phyloP scores from a whole-genome alignment of 441 rosid species.

The Gossypium trilobum region DNA sequence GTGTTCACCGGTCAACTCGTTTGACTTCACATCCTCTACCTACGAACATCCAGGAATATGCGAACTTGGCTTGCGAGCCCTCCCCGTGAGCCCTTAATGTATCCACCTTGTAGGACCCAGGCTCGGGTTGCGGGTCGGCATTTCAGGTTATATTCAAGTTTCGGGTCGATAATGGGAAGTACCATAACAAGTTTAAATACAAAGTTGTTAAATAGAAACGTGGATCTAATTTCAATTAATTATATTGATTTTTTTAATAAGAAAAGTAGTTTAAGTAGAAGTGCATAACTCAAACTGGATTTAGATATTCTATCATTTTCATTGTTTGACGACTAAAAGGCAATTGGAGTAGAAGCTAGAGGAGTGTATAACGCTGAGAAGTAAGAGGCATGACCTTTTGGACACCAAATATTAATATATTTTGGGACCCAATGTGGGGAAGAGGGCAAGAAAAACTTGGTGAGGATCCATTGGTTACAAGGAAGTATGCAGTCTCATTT shows the following conservation, averaged over 20 bases:
- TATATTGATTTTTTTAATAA: background rate
- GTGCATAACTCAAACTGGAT: background rate
- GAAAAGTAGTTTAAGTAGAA: background rate
- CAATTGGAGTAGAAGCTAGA: conserved; percentile 61
- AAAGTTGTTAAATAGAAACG: too few species aligned
- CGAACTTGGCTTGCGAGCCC: too few species aligned
- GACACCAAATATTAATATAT: conserved; percentile 90
- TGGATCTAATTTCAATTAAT: too few species aligned
- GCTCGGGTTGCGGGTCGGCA: too few species aligned
- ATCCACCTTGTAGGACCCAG: too few species aligned
- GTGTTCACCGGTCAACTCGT: too few species aligned
- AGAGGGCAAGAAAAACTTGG: conserved; percentile 80
- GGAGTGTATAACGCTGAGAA: conserved; percentile 61
- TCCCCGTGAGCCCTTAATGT: too few species aligned
- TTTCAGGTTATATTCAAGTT: too few species aligned
- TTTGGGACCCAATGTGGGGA: conserved; percentile 85
- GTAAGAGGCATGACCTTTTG: conserved; percentile 68
- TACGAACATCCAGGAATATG: too few species aligned
- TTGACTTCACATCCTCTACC: too few species aligned
- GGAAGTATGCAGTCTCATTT: conserved; percentile 54
- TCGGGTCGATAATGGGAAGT: too few species aligned
- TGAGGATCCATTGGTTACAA: conserved; percentile 64
- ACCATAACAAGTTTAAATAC: too few species aligned
- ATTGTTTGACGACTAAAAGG: conserved; percentile 24
- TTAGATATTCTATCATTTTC: background rate